Base-by-base conservation (phyloP, 2,329 filamentous ascomycete genomes). In the Akanthomyces lecanii region DNA sequence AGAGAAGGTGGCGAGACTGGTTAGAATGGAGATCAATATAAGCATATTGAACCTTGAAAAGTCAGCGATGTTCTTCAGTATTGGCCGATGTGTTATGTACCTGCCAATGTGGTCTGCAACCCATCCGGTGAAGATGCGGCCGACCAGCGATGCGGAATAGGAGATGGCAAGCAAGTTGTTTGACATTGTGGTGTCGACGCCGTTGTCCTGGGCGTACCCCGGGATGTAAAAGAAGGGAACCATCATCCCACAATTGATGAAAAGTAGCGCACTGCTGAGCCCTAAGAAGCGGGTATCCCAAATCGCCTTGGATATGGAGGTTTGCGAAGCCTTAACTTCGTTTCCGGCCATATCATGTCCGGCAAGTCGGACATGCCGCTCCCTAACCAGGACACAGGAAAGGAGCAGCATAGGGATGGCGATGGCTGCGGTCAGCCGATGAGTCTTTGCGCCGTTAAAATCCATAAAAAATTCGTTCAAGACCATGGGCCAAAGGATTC, bases 161-260 rank as follows among this genome's bases (percentile, higher is more conserved):
- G 88, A 78, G 65, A 89, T 82, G 10, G 85, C 77, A 6, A 89
- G 76, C 42, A 89, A 77, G 67, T 87, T 87, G 73, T 87, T 87
- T 1, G 82, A 80, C 12, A 85, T 74, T 23, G 78, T 73, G 21
- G 72, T 73, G 2, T 80, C 78, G 48, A 86, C 78, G 10, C 74
- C 72, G 0, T 77, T 73, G 0, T 78, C 71, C 6, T 81, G 73
- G 6, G 83, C 84, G 69, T 82, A 88, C 6, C 81, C 73, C 60
- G 84, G 80, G 7, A 74, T 70, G 65, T 68, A 74, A 52, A 67
- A 68, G 57, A 71, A 74, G 0, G 72, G 72, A 2, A 75, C 65
- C 10, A 71, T 66, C 67, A 73, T 68, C 12, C 72, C 71, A 25
- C 66, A 66, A 57, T 69, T 70, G 10, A 74, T 65, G 58, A 74